Evolutionary conservation across 495 filamentous ascomycete genomes (phyloP), one percentile per base, ranked within the genome.

Genomic region (Podospora appendiculata): DNA sequence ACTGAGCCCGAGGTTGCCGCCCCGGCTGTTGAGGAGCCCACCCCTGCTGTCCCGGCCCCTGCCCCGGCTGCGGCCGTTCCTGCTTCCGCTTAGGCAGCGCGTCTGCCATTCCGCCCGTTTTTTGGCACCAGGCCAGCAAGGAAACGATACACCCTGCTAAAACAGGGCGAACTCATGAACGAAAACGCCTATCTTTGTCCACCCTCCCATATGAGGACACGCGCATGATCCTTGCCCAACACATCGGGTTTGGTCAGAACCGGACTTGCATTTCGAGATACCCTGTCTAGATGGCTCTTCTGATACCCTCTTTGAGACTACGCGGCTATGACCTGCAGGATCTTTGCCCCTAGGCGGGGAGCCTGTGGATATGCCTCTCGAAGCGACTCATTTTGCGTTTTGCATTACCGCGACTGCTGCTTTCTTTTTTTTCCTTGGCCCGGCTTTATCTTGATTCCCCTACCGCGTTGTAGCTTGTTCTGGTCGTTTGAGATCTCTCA

Each of bases 261-360:
- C 70, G 70, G 74, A 70, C 76, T 70, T 77, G 74, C 74, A 76
- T 77, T 76, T 77, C 69, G 69, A 75, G 73, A 76, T 74, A 76
- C 74, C 74, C 73, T 64, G 61, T 64, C 68, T 59, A 74, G 70
- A 74, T 74, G 70, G 66, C 72, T 69, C 67, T 62, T 62, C 69
- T 71, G 69, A 73, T 76, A 74, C 70, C 68, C 70, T 52, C 54
- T 45, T 48, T 52, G 48, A 45, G 50, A 32, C 13, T 16, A 36
- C 38, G 45, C 44, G 45, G 44, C 41, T 32, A 18, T 38, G 52
- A 14, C 25, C 40, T 47, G 25, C 38, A 40, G 38, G 38, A 40
- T 1, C 38, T 14, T 8, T 14, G 14, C 38, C 38, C 5, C 38
- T 40, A 40, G 11, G 25, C 38, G 34, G n/a, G 51, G 16, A 38